Percentiles rank a stretch among this genome's conserved stretches.
Conservation (phyloP, 306 rosid genomes). For the Gastrolobium bilobum region DNA sequence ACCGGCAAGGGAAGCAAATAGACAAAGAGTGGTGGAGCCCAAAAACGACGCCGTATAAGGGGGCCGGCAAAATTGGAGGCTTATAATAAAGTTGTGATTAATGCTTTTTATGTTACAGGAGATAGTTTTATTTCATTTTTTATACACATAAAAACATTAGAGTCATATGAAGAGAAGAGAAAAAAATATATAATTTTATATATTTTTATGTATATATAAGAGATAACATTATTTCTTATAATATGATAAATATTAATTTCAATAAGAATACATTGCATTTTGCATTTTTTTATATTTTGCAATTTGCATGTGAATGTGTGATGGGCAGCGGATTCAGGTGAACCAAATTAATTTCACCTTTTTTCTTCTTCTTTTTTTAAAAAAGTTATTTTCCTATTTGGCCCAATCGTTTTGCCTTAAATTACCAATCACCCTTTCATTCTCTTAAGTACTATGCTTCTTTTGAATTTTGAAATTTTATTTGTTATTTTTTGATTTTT, state of each 20-base stretch:
- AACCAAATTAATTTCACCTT: constrained; percentile 48
- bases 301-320: constrained; percentile 59
- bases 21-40: constrained; percentile 43
- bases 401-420: constrained; percentile 34
- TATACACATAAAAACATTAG: background rate
- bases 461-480: background rate
- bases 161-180: background rate
- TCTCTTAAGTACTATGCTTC: background rate
- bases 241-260: no score
- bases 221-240: no score
- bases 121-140: no score
- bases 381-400: background rate
- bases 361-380: background rate
- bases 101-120: no score
- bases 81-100: background rate
- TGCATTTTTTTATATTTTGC: background rate
- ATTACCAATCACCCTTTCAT: constrained; percentile 42
- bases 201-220: no score
- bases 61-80: constrained; percentile 74
- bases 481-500: background rate
- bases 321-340: constrained; percentile 54
- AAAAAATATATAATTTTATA: no score
- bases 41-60: constrained; percentile 50
- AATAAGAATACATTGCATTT: constrained; percentile 29
- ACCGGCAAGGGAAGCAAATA: constrained; percentile 54